Evolutionary conservation across 2,329 filamentous ascomycete species (phyloP), one percentile per base, ranked within the genome.

Genomic region (Purpureocillium takamizusanense): DNA sequence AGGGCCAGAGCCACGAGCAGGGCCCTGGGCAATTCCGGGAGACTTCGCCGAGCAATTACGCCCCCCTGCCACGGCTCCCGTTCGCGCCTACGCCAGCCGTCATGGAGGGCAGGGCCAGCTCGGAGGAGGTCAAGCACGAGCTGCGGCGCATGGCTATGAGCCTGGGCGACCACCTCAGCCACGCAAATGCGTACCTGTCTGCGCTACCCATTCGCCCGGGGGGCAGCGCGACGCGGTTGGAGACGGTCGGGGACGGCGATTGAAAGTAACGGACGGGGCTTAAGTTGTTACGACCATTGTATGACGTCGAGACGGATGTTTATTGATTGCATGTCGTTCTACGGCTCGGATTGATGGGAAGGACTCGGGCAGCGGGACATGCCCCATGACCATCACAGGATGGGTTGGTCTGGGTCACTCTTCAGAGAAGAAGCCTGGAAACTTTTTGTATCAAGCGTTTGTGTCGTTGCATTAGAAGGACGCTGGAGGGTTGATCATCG

Each of bases 101-200:
- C 31, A 69, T 78, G 62, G 72, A 77, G 50, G 72, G 72, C 3
- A 62, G 67, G 25, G 71, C 72, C 1, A 67, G 69, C 0, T 53
- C 62, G 4, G 66, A 68, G 17, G 73, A 76, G 35, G 68, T 74
- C 15, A 68, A 68, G 32, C 64, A 69, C 40, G 63, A 69, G 46
- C 60, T 78, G 44, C 64, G 72, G 8, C 62, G 66, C 14, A 58
- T 78, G 42, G 65, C 70, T 12, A 67, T 67, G 54, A 67, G 62
- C 39, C 55, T 73, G 3, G 58, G 63, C 6, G 68, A 72, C n/a
- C 69, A 73, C 39, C 54, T 73, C 4, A 62, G 58, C 10, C 47
- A 67, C 17, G 65, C 67, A 12, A 68, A 70, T 28, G 56, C 59
- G 29, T 69, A 67, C 39, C 53, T 73, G 14, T 62, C 59, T 0